Evolutionary conservation across 164 flowering plant genomes (phyloP).

Genomic region (Dillenia suffruticosa): DNA sequence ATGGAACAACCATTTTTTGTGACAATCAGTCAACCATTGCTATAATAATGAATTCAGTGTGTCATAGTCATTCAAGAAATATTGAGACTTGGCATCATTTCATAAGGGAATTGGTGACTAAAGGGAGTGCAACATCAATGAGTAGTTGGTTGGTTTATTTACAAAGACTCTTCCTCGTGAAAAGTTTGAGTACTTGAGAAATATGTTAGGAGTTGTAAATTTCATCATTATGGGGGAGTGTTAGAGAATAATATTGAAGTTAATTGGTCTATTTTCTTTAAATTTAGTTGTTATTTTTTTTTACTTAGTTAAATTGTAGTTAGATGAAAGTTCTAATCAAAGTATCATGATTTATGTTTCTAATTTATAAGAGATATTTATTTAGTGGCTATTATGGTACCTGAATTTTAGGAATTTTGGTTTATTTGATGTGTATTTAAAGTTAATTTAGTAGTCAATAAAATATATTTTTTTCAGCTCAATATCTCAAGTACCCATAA

Average conservation of each 20-base stretch:
- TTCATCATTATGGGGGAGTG: neutral
- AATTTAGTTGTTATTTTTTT: too few relatives aligned
- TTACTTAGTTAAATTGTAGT: too few relatives aligned
- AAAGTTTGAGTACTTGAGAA: neutral
- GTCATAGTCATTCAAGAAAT: neutral
- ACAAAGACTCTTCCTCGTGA: neutral
- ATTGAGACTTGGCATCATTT: neutral
- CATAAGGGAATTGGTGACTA: neutral
- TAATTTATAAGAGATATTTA: too few relatives aligned
- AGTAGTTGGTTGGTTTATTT: neutral
- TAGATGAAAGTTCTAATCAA: too few relatives aligned
- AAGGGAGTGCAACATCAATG: neutral
- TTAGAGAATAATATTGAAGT: neutral
- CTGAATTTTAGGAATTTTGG: too few relatives aligned
- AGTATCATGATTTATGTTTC: too few relatives aligned
- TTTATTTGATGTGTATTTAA: too few relatives aligned
- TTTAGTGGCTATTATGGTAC: too few relatives aligned
- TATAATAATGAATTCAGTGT: neutral
- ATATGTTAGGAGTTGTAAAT: neutral
- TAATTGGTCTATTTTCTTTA: neutral
- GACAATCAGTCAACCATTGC: neutral
- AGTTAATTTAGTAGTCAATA: too few relatives aligned
- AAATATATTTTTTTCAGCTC: too few relatives aligned
- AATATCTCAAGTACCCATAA: too few relatives aligned
- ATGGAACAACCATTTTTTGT: neutral